phyloP scores from a whole-genome alignment of 345 rosid species.

The Hypericum androsaemum region DNA sequence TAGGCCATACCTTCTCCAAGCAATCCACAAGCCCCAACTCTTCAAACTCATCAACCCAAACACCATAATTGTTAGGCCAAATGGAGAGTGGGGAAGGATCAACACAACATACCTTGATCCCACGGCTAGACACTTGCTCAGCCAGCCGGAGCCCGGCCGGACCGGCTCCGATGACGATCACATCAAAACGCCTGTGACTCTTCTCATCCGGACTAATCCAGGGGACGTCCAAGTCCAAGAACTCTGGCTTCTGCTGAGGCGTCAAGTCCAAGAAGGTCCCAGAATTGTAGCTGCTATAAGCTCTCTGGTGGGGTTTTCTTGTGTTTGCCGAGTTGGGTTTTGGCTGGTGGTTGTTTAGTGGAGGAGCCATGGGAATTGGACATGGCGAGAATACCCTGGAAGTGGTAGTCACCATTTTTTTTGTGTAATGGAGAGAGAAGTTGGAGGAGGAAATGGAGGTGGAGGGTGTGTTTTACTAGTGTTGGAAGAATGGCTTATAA shows the following conservation, averaged over 20 bases:
- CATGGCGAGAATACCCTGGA: constrained; percentile 15
- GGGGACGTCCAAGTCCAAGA: constrained; percentile 32
- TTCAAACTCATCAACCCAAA: constrained; percentile 71
- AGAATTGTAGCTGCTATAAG: constrained; percentile 27
- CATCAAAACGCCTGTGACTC: constrained; percentile 33
- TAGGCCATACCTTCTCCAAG: constrained; percentile 50
- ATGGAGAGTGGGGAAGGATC: constrained; percentile 58
- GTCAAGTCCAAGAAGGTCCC: constrained; percentile 41
- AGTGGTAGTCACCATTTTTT: constrained; percentile 27
- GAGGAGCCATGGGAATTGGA: constrained; percentile 12
- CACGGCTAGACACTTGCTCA: constrained; percentile 41
- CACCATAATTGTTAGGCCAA: constrained; percentile 63
- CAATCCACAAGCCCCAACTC: constrained; percentile 41
- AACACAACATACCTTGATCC: constrained; percentile 54
- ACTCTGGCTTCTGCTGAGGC: constrained; percentile 29
- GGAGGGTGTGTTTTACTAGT: not conserved
- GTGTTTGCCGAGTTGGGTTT: constrained; percentile 1
- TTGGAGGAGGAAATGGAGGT: not conserved
- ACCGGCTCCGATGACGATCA: constrained; percentile 53
- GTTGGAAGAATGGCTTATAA: not conserved
- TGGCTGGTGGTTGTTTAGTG: constrained; percentile 2
- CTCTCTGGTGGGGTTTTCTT: constrained; percentile 8
- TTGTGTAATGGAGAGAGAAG: not conserved
- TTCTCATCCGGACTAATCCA: constrained; percentile 26
- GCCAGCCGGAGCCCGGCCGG: constrained; percentile 62